Percentiles rank a stretch among this genome's conserved stretches.
Conservation (phyloP, 208 protist species). For the Leishmania gerbilli region DNA sequence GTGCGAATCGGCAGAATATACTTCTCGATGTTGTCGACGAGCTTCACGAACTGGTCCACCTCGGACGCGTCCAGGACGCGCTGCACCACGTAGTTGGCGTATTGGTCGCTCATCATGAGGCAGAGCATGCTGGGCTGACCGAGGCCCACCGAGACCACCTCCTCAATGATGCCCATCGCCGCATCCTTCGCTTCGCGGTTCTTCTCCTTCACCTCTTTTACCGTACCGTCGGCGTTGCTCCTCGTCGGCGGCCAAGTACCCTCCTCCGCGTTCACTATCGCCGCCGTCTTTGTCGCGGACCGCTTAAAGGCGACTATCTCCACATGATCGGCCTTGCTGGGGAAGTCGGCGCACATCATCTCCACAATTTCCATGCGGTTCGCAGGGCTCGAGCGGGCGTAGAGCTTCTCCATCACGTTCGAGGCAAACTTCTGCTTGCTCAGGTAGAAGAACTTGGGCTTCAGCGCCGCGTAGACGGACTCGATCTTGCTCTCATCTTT, state of each 20-base stretch:
- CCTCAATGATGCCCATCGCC: conserved; percentile 70
- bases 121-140: conserved; percentile 80
- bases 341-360: conserved; percentile 77
- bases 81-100: conserved; percentile 98
- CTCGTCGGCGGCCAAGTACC: conserved; percentile 30
- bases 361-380: conserved; percentile 88
- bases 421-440: conserved; percentile 98
- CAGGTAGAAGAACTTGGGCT: conserved; percentile 80
- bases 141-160: conserved; percentile 39
- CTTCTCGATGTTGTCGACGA: conserved; percentile 89
- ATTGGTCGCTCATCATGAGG: conserved; percentile 97
- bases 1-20: conserved; percentile 92
- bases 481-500: conserved; percentile 85
- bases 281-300: conserved; percentile 52
- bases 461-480: conserved; percentile 66
- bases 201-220: conserved; percentile 71
- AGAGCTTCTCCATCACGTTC: conserved; percentile 99
- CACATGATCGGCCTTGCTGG: conserved; percentile 36
- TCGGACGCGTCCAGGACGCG: conserved; percentile 94
- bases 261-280: conserved; percentile 52
- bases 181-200: conserved; percentile 81
- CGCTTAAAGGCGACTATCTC: conserved; percentile 73
- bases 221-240: conserved; percentile 35
- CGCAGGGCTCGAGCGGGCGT: conserved; percentile 67
- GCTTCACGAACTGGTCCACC: conserved; percentile 74